Percentiles rank a stretch among this genome's conserved stretches.
phyloP scores from a whole-genome alignment of 371 early-diverging fungal genomes.

The Amoeboaphelidium protococcarum region DNA sequence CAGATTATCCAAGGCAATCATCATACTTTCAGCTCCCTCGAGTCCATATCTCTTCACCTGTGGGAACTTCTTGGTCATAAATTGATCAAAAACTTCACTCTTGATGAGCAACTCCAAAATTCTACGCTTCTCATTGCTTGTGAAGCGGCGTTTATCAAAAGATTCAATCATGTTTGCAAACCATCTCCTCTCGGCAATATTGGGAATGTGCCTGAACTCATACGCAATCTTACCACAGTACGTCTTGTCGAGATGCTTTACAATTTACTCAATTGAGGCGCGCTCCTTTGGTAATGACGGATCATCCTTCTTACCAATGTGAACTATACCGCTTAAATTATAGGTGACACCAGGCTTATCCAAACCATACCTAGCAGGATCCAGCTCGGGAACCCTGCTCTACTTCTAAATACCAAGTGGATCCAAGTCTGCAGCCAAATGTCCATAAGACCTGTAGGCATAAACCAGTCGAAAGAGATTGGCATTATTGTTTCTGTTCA shows the following conservation, averaged over 20 bases:
- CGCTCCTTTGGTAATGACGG: constrained; percentile 20
- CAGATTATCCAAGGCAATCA: constrained; percentile 63
- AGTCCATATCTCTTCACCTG: constrained; percentile 85
- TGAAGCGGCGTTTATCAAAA: constrained; percentile 19
- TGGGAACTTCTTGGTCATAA: constrained; percentile 78
- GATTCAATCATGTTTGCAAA: constrained; percentile 62
- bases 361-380: constrained; percentile 54
- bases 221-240: constrained; percentile 72
- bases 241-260: constrained; percentile 34
- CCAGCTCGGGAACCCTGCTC: constrained; percentile 36
- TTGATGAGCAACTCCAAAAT: constrained; percentile 40
- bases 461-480: constrained; percentile 55
- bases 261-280: constrained; percentile 34
- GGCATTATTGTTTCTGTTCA: constrained; percentile 51
- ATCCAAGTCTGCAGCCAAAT: constrained; percentile 56
- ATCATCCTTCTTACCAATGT: constrained; percentile 16
- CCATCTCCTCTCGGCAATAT: constrained; percentile 62
- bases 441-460: constrained; percentile 59
- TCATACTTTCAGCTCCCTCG: constrained; percentile 90
- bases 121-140: constrained; percentile 30
- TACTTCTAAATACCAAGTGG: constrained; percentile 44
- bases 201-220: constrained; percentile 75
- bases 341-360: constrained; percentile 18
- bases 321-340: constrained; percentile 45
- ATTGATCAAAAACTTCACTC: constrained; percentile 81